These are phyloP conservation scores for Albugo laibachii DNA, from an alignment of 352 stramenopile genomes.

Conservation along the genomic window DNA sequence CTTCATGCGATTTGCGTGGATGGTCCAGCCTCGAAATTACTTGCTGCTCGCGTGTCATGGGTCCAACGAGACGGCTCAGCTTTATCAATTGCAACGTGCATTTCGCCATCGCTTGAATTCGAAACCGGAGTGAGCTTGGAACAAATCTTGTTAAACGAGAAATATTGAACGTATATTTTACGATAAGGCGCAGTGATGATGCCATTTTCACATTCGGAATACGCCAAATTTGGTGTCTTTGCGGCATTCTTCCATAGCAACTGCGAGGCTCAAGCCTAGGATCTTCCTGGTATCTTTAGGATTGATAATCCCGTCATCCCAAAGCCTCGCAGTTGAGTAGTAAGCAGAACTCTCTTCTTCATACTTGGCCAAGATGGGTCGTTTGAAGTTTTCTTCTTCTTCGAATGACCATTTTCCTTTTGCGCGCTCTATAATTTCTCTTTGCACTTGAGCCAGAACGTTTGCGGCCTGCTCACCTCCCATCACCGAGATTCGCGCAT, in stretches of 20 bases:
- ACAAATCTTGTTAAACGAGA: constrained; percentile 3
- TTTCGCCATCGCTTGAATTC: constrained; percentile 14
- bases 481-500: constrained; percentile 93
- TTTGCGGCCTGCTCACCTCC: constrained; percentile 91
- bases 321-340: constrained; percentile 90
- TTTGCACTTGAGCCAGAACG: constrained; percentile 91
- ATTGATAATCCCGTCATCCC: constrained; percentile 98
- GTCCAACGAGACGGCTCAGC: constrained; percentile 64
- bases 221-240: constrained; percentile 88
- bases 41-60: constrained; percentile 63
- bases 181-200: not conserved
- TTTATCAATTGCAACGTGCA: constrained; percentile 60
- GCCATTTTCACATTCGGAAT: constrained; percentile 83
- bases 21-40: constrained; percentile 78
- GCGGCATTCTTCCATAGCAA: constrained; percentile 43
- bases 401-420: constrained; percentile 41
- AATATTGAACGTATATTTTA: not conserved
- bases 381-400: constrained; percentile 87
- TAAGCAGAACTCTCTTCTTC: constrained; percentile 87
- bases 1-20: constrained; percentile 81
- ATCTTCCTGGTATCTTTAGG: constrained; percentile 85
- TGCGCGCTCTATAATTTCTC: constrained; percentile 68
- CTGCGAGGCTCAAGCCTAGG: constrained; percentile 54
- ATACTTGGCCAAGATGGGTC: constrained; percentile 92
- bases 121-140: constrained; percentile 17